Evolutionary conservation across 306 rosid species (phyloP), one percentile per base, ranked within the genome.

Genomic region (Senna siamea): DNA sequence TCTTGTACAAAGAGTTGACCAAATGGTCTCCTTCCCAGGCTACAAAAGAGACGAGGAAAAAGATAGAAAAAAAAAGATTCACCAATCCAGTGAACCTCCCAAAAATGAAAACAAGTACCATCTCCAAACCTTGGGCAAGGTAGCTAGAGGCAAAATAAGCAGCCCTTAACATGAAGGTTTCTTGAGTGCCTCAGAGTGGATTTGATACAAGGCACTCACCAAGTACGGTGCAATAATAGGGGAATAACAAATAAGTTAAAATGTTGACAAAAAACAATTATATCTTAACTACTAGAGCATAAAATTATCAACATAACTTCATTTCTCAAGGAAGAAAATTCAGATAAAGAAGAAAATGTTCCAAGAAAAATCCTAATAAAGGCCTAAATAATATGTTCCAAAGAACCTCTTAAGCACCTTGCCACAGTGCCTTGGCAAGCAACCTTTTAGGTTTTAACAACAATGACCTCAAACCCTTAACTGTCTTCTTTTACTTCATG

Each of bases 381-480:
- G 69, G 14, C 52, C 15, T 1, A 26, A 62, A 38, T 5, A 62
- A 22, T 62, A 5, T 59, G 37, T 37, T 52, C 7, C 0, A 52
- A 22, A 23, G 34, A 63, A 44, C 57, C 61, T 62, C 37, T 70
- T 17, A 18, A 2, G 57, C 40, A 63, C 34, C 52, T 48, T 56
- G 18, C 75, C 30, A 26, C 54, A 57, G 46, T 57, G 40, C 66
- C 67, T 28, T 19, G 61, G 41, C 2, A 9, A 76, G 54, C 47
- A 19, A 58, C 64, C 66, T 26, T 26, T 26, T 26, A 26, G 3
- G 3, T 9, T 37, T 72, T 72, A n/a, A 52, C 56, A 72, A 51
- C 66, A 72, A 17, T 65, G 71, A 77, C 14, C 73, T 43, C n/a
- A 35, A 66, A 32, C 57, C 56, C 66, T 51, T 6, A 50, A 53